Evolutionary conservation across 768 basidiomycete genomes (phyloP), one percentile per base, ranked within the genome.

Genomic region (Rhizopogon roseolus): DNA sequence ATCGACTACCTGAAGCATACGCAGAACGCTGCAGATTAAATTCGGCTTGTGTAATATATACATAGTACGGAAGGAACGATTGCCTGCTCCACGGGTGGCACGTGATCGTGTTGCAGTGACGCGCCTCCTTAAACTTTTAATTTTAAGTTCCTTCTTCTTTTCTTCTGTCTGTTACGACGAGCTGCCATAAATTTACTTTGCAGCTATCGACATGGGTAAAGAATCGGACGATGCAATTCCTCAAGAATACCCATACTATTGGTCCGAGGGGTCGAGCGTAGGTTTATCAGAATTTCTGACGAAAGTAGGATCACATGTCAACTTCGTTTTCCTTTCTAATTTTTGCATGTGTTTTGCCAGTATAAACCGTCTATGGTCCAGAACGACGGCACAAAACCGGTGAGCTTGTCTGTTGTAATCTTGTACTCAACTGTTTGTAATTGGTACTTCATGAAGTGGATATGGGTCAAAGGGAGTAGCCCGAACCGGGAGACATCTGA

Each of bases 321-420:
- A 2, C 6, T 7, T 38, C 52, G 22, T 32, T 6, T 36, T 44
- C 44, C 34, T n/a, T 48, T 40, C 55, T 54, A 29, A 58, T 53
- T 17, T 34, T 9, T 48, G 28, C 8, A 16, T 9, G 38, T n/a
- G 13, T 25, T 25, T 22, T n/a, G 2, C 2, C 56, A 89, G 86
- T 87, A 81, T 58, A 85, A 76, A 50, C 88, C 88, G 1, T 88
- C 86, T 16, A 85, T 89, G 86, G 83, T 88, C 9, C 81, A 86
- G 59, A 81, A 90, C 62, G 85, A 89, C 54, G 88, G 87, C 4
- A 84, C 75, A 0, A 89, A 88, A 66, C 86, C 86, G 41, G 88
- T 88, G 53, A 64, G 81, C 56, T 52, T 13, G 11, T 22, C 38
- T 54, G n/a, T 1, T 19, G 34, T n/a, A 16, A 37, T 22, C 22